These are phyloP conservation scores for Phytopythium montanum DNA, from an alignment of 352 stramenopile species.

Conservation along the genomic window DNA sequence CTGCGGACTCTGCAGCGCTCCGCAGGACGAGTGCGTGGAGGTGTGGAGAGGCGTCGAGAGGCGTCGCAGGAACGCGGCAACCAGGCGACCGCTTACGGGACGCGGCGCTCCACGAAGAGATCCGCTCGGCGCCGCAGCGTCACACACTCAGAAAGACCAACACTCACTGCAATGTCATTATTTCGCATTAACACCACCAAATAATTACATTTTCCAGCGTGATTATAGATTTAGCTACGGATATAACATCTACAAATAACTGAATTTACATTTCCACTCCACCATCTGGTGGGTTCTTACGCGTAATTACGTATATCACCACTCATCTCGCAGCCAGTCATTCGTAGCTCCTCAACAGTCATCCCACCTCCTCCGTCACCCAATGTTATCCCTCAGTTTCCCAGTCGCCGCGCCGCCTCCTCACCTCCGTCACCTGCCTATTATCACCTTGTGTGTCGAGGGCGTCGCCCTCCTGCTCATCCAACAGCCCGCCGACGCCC, in stretches of 20 bases:
- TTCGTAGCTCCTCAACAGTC: conserved; percentile 11
- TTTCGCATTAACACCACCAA: background rate
- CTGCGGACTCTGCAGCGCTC: background rate
- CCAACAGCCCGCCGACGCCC: conserved; percentile 60
- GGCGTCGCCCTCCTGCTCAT: conserved; percentile 34
- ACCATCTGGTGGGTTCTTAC: background rate
- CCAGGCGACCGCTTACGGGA: conserved; percentile 1
- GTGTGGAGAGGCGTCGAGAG: background rate
- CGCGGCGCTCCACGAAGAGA: background rate
- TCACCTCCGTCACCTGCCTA: background rate
- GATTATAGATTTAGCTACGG: background rate
- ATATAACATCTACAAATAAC: background rate
- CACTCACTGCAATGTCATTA: no score
- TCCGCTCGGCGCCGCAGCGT: background rate
- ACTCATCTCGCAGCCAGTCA: conserved; percentile 21
- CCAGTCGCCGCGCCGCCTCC: background rate
- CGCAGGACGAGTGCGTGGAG: background rate
- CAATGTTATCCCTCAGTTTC: background rate
- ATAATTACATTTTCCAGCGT: background rate
- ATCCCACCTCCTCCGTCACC: background rate
- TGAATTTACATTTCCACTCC: no score
- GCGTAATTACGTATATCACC: conserved; percentile 15
- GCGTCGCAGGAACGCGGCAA: background rate
- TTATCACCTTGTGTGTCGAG: conserved; percentile 3
- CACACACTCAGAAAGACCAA: background rate